Conservation (phyloP, 768 basidiomycete species). For the Phlebiopsis gigantea region DNA sequence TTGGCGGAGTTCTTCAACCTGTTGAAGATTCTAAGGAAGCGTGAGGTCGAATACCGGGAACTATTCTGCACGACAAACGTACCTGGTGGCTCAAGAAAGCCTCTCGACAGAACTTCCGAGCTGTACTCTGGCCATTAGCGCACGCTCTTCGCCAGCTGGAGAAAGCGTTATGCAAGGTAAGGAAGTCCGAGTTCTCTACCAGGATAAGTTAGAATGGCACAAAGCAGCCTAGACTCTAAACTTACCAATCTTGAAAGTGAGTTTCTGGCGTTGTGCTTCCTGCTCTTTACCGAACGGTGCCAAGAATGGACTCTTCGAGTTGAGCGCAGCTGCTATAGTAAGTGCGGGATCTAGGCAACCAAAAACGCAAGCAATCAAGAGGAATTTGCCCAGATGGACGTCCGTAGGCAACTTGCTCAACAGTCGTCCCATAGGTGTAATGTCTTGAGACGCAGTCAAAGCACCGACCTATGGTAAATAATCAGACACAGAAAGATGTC, state of each 20-base stretch:
- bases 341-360: slow-evolving; percentile 94
- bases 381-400: slow-evolving; percentile 92
- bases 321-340: slow-evolving; percentile 89
- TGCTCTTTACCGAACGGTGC: slow-evolving; percentile 83
- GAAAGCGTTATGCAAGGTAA: slow-evolving; percentile 91
- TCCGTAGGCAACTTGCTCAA: slow-evolving; percentile 92
- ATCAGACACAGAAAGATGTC: background rate
- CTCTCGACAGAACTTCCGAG: slow-evolving; percentile 71
- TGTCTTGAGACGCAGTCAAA: slow-evolving; percentile 79
- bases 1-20: slow-evolving; percentile 93
- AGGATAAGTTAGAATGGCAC: background rate
- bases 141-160: slow-evolving; percentile 78
- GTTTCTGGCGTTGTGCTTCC: slow-evolving; percentile 82
- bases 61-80: background rate
- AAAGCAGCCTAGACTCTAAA: background rate
- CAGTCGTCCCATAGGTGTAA: slow-evolving; percentile 89
- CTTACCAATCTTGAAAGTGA: slow-evolving; percentile 70
- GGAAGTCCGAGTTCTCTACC: slow-evolving; percentile 88
- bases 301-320: slow-evolving; percentile 90
- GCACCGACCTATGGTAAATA: slow-evolving; percentile 52
- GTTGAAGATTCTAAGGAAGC: slow-evolving; percentile 69
- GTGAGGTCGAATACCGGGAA: too few species aligned
- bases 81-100: slow-evolving; percentile 86
- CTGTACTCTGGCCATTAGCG: slow-evolving; percentile 47
- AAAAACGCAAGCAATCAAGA: slow-evolving; percentile 79